Evolutionary conservation across 1,284 basidiomycete species (phyloP).

Genomic region (Inonotus obliquus): DNA sequence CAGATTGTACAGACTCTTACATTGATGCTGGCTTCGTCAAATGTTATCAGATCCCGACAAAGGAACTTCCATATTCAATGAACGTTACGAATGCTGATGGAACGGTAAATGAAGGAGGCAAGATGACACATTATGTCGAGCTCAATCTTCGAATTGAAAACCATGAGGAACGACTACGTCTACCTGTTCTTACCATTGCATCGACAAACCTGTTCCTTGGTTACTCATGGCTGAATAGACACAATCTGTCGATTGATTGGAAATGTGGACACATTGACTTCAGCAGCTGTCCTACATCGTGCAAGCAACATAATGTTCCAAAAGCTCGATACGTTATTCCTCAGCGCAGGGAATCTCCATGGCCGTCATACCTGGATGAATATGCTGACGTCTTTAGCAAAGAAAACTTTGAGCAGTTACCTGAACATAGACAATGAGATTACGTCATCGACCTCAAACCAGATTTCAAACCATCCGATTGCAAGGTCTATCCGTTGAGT

Average conservation of each 20-base stretch:
- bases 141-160: neutral
- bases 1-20: neutral
- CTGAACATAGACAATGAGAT: neutral
- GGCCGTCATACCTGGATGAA: neutral
- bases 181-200: neutral
- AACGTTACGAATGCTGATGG: neutral
- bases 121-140: neutral
- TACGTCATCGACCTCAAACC: slow-evolving; percentile 1
- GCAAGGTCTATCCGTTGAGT: neutral
- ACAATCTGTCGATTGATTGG: slow-evolving; percentile 1
- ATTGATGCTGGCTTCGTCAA: neutral
- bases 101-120: neutral
- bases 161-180: neutral
- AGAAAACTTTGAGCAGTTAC: neutral
- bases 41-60: neutral
- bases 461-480: neutral
- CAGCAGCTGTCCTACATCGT: neutral
- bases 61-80: too few relatives aligned
- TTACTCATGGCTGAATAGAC: neutral
- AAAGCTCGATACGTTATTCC: neutral
- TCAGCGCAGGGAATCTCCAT: neutral
- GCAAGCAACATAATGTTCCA: neutral
- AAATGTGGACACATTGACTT: neutral
- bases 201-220: neutral
- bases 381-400: neutral